phyloP scores from a whole-genome alignment of 140 eudicot species.

The Oenanthe javanica region DNA sequence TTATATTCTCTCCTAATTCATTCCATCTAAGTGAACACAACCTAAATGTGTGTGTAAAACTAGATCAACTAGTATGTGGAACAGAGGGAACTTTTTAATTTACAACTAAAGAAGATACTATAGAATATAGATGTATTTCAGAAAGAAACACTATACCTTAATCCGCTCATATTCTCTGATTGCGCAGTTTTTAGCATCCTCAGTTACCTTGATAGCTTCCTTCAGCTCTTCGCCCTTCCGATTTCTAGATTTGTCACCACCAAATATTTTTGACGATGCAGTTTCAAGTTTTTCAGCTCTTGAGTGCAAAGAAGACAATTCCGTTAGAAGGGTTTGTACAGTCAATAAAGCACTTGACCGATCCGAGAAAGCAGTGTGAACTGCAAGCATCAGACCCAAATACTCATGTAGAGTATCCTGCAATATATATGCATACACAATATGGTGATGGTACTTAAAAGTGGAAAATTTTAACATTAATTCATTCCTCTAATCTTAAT shows the following conservation, averaged over 20 bases:
- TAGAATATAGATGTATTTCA: neutral
- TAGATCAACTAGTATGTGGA: neutral
- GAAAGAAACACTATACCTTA: slow-evolving; percentile 38
- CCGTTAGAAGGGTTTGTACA: slow-evolving; percentile 75
- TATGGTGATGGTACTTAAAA: neutral
- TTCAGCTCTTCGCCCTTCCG: slow-evolving; percentile 61
- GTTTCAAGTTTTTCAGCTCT: slow-evolving; percentile 63
- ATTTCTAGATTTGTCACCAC: slow-evolving; percentile 58
- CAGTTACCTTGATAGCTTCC: slow-evolving; percentile 61
- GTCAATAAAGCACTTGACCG: slow-evolving; percentile 80
- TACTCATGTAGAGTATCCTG: slow-evolving; percentile 80
- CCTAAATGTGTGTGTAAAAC: neutral
- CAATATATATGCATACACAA: slow-evolving; percentile 12
- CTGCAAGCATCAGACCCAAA: slow-evolving; percentile 65
- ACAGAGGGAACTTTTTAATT: neutral
- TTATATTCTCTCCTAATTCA: too few relatives aligned
- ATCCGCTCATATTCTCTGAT: slow-evolving; percentile 61
- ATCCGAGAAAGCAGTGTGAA: slow-evolving; percentile 69
- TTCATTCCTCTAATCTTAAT: neutral
- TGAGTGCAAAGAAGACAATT: slow-evolving; percentile 54
- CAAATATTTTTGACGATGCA: slow-evolving; percentile 53
- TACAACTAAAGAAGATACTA: neutral
- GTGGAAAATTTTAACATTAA: neutral
- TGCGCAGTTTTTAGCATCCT: slow-evolving; percentile 76
- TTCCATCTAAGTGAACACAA: too few relatives aligned